phyloP scores from a whole-genome alignment of 2,329 filamentous ascomycete species.

The Pyrenochaeta sp. region DNA sequence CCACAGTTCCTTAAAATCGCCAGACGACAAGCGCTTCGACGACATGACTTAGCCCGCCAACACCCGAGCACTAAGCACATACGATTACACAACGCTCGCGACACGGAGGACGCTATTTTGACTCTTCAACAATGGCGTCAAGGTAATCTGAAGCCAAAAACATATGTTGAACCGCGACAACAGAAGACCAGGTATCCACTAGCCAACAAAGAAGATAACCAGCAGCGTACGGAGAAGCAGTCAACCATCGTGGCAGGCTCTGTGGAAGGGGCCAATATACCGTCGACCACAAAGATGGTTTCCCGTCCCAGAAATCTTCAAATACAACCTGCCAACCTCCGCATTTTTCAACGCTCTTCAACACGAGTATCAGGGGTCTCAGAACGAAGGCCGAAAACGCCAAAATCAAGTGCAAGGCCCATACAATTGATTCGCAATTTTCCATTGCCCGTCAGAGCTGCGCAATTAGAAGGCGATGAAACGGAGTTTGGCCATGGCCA shows the following conservation, averaged over 20 bases:
- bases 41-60: conserved; percentile 59
- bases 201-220: conserved; percentile 25
- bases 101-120: conserved; percentile 64
- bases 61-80: conserved; percentile 63
- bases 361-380: not conserved
- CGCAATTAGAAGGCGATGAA: conserved; percentile 56
- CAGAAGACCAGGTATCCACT: conserved; percentile 21
- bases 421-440: conserved; percentile 1
- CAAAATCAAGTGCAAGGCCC: not conserved
- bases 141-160: conserved; percentile 47
- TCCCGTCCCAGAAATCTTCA: conserved; percentile 2
- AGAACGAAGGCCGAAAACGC: not conserved
- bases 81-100: conserved; percentile 59
- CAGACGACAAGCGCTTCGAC: conserved; percentile 59
- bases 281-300: conserved; percentile 1
- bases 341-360: not conserved
- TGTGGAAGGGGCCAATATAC: conserved; percentile 1
- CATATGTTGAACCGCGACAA: conserved; percentile 6
- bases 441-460: conserved; percentile 36
- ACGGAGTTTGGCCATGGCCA: conserved; percentile 44
- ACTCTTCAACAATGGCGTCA: conserved; percentile 61
- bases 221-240: conserved; percentile 15
- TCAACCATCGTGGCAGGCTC: not conserved
- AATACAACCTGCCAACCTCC: conserved; percentile 14
- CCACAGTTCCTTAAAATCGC: conserved; percentile 67